Conservation (phyloP, 495 filamentous ascomycete species). For the Lentithecium fluviatile region DNA sequence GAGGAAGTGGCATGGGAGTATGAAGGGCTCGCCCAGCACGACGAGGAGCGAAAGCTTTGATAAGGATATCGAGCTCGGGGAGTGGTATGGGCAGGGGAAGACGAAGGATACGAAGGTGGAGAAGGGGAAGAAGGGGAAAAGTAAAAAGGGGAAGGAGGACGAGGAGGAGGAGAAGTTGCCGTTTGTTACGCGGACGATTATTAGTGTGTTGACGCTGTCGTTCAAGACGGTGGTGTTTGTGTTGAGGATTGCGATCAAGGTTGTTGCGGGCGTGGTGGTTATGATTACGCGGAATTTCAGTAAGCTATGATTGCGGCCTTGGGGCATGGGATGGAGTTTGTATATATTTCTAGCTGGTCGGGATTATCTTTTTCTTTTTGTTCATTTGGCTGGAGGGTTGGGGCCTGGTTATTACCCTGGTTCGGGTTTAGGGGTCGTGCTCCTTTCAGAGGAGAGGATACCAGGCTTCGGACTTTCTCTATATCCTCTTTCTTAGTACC, state of each 20-base stretch:
- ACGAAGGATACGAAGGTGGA: conserved; percentile 7
- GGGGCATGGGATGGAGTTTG: not conserved
- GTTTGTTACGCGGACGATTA: conserved; percentile 31
- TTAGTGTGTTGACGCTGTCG: conserved; percentile 32
- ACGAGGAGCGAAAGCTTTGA: conserved; percentile 15
- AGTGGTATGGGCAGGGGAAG: conserved; percentile 34
- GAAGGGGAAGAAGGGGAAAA: conserved; percentile 17
- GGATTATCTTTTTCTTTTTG: too few relatives aligned
- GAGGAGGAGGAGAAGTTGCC: conserved; percentile 32
- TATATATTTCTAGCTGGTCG: not conserved
- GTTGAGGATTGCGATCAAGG: conserved; percentile 35
- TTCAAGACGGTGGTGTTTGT: conserved; percentile 35
- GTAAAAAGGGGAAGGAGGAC: conserved; percentile 12
- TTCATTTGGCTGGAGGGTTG: too few relatives aligned
- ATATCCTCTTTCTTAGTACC: too few relatives aligned
- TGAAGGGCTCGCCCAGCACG: conserved; percentile 10
- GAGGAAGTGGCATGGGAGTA: conserved; percentile 25
- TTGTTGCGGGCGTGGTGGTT: conserved; percentile 34
- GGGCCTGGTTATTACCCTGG: too few relatives aligned
- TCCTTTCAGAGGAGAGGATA: too few relatives aligned
- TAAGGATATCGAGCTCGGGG: conserved; percentile 36
- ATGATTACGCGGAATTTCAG: conserved; percentile 37
- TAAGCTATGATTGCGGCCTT: conserved; percentile 25
- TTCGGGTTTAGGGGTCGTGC: too few relatives aligned
- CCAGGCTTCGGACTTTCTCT: too few relatives aligned